Base-by-base conservation (phyloP, 352 stramenopile genomes). In the Phytophthora podocarpi region DNA sequence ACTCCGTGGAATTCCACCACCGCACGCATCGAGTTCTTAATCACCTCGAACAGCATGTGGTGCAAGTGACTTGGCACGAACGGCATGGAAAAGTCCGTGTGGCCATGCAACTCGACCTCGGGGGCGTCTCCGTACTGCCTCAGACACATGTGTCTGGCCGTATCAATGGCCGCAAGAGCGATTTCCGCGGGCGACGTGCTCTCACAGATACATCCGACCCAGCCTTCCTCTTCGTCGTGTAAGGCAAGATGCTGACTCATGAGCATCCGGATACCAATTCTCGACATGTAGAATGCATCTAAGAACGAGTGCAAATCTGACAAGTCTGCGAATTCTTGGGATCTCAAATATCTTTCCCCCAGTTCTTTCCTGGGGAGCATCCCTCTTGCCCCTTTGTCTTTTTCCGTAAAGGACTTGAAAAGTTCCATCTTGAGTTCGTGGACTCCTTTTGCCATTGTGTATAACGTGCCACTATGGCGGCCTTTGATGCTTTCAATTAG, bases 201-300 rank as follows among this genome's bases (percentile, higher is more conserved):
- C 64, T 96, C 93, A 76, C 95, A 99, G 68, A 99, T 98, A 60
- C 98, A 98, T 37, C 84, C 82, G 16, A 95, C 86, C 87, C 87
- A 96, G 7, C 87, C 88, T 39, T 85, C 64, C 61, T 96, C 88
- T 56, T 94, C 74, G 53, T 98, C 80, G 59, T 98, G 91, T 11
- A 99, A 79, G 11, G 96, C 97, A 57, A 99, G 83, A 76, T 99
- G 99, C 75, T 99, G 98, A 28, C 97, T 98, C 82, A 99, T 99
- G 59, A 99, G 87, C 67, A 99, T 99, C 5, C 98, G 96, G 65
- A 99, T 99, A 36, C 98, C 98, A 62, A 99, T 99, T 28, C 98
- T 84, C 18, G 89, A 98, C 80, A 99, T 98, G 74, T 99, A 99
- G 74, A 99, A 99, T 10, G 92, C 85, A 76, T 99, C 98, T 52